Evolutionary conservation across 2,329 filamentous ascomycete species (phyloP).

Genomic region (Fusarium lateritium): DNA sequence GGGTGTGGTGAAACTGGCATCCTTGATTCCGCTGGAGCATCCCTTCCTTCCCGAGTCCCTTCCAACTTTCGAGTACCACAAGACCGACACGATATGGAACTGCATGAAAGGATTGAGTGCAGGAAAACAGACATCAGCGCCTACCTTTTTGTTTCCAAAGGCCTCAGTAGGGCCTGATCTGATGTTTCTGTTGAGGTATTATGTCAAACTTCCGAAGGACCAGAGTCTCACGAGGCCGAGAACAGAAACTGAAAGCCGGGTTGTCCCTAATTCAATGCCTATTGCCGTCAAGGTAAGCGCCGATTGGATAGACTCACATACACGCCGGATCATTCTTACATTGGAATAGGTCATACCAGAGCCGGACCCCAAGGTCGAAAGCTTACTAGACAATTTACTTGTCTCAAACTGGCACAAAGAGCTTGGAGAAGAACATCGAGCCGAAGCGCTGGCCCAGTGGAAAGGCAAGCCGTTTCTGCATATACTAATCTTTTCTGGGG

Average conservation of each 20-base stretch:
- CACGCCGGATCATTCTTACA: neutral
- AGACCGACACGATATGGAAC: neutral
- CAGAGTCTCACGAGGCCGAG: neutral
- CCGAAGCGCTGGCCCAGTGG: neutral
- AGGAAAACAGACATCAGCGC: too few relatives aligned
- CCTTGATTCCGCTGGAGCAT: neutral
- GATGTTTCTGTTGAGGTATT: constrained; percentile 1
- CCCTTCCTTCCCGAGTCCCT: neutral
- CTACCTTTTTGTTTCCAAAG: too few relatives aligned
- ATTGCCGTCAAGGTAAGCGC: neutral
- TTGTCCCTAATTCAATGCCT: neutral
- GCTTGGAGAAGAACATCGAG: neutral
- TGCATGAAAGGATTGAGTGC: neutral
- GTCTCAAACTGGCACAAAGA: neutral
- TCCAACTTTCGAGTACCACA: neutral
- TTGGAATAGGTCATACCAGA: neutral
- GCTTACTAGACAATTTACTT: neutral
- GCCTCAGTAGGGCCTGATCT: neutral
- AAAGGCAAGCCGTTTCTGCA: neutral
- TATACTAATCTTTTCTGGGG: neutral
- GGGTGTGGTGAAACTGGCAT: neutral
- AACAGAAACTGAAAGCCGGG: neutral
- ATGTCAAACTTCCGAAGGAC: neutral
- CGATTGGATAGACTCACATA: too few relatives aligned
- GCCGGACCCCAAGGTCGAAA: neutral